Base-by-base conservation (phyloP, 208 protist species). In the Crithidia acanthocephali region DNA sequence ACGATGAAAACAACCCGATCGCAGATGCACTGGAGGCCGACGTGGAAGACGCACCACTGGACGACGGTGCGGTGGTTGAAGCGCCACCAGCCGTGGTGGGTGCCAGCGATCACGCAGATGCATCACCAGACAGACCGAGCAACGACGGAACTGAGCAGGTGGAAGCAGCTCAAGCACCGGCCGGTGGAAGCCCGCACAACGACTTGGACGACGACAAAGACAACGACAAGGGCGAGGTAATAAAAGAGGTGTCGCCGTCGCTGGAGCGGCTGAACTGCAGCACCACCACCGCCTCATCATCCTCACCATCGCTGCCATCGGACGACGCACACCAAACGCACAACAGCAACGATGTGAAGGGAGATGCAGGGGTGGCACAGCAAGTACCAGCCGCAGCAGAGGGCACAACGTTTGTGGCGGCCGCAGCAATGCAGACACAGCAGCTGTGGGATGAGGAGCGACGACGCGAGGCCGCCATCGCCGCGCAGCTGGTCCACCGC, bases 391-490 rank as follows among this genome's bases (percentile, higher is more conserved):
- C 64, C 20, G 23, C 37, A 69, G 51, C 30, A 15, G 33, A 48
- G 6, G n/a, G 40, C 45, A 33, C 22, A 9, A 23, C 30, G 25
- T 6, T 20, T 1, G 20, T 8, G 8, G 0, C 35, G 11, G 27
- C 32, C 0, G 15, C 13, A 4, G 20, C 4, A 50, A 50, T 50
- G 2, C 33, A 45, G 22, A 62, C 55, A 44, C 44, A 63, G 30
- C 22, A 65, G 25, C 56, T 80, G 7, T 79, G 79, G 71, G 35
- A 62, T n/a, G 82, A 81, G 30, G 67, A 81, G 61, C 51, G 25
- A 2, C 50, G 56, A 37, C 57, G 71, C 28, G 52, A 78, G 52
- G 51, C 35, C 27, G 33, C 18, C 27, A 69, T 52, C 20, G 37
- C 65, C 25, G 42, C 37, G 0, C 70, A 59, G 13, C 67, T 83